Evolutionary conservation across 2,329 filamentous ascomycete genomes (phyloP).

Genomic region (Phaeosphaeria sp.): DNA sequence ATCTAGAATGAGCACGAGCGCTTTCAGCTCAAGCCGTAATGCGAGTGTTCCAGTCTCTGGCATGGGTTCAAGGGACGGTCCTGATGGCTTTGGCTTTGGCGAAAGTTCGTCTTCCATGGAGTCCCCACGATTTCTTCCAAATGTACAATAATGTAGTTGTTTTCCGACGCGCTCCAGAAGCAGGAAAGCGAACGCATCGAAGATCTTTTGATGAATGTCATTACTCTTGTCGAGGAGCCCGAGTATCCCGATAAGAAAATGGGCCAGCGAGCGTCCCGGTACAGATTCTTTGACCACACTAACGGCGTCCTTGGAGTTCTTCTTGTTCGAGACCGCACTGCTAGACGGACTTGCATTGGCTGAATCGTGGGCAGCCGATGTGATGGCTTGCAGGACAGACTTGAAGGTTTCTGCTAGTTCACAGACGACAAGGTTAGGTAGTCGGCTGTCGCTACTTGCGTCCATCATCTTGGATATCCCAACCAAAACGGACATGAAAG

Average conservation of each 20-base stretch:
- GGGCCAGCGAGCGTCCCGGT: conserved; percentile 35
- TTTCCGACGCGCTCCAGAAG: conserved; percentile 50
- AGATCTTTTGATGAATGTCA: conserved; percentile 47
- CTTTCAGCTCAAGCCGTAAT: conserved; percentile 47
- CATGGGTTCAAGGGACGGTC: conserved; percentile 10
- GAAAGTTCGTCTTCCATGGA: conserved; percentile 37
- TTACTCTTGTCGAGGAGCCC: conserved; percentile 45
- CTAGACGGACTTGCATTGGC: conserved; percentile 9
- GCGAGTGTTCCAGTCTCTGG: conserved; percentile 29
- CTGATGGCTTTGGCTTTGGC: conserved; percentile 9
- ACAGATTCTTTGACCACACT: conserved; percentile 26
- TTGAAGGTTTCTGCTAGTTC: conserved; percentile 49
- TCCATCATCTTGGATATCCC: conserved; percentile 32
- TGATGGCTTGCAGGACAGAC: conserved; percentile 39
- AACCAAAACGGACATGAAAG: conserved; percentile 41
- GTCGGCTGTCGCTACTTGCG: conserved; percentile 14
- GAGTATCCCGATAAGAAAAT: conserved; percentile 47
- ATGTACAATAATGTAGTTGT: conserved; percentile 48
- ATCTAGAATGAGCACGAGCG: conserved; percentile 51
- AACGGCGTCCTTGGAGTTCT: conserved; percentile 11
- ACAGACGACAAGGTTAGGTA: conserved; percentile 34
- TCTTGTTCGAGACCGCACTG: background rate
- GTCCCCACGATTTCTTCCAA: conserved; percentile 39
- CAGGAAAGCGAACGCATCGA: conserved; percentile 53
- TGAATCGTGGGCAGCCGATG: conserved; percentile 29